These are phyloP conservation scores for Lagerstroemia speciosa DNA, from an alignment of 345 rosid genomes.

Conservation along the genomic window DNA sequence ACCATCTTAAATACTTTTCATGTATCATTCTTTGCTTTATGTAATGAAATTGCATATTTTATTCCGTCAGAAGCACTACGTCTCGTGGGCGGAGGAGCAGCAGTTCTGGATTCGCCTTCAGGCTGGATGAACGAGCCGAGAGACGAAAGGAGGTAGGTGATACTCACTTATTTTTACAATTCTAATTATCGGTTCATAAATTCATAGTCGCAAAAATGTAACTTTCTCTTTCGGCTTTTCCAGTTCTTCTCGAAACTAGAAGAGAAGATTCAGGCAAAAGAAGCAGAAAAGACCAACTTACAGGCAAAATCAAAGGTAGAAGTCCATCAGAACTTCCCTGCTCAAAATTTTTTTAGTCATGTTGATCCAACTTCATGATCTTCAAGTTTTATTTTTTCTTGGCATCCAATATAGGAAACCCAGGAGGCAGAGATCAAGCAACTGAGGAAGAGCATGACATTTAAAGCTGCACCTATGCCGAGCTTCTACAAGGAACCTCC, in stretches of 20 bases:
- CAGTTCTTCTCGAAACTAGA: conserved; percentile 90
- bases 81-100: conserved; percentile 44
- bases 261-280: conserved; percentile 92
- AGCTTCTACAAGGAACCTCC: conserved; percentile 95
- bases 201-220: conserved; percentile 13
- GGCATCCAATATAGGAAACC: conserved; percentile 51
- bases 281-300: conserved; percentile 58
- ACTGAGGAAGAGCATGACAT: conserved; percentile 83
- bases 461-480: conserved; percentile 97
- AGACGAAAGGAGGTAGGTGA: conserved; percentile 74
- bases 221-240: conserved; percentile 4
- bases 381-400: conserved; percentile 1
- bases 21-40: neutral
- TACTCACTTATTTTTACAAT: neutral
- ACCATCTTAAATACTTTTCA: neutral
- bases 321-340: neutral
- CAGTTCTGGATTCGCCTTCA: conserved; percentile 75
- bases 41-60: neutral
- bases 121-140: conserved; percentile 94
- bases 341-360: neutral
- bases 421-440: conserved; percentile 88
- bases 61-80: conserved; percentile 46
- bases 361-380: neutral
- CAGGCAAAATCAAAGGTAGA: conserved; percentile 89
- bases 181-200: neutral